Base-by-base conservation (phyloP, 129 eudicot genomes). In the Lonicera japonica region DNA sequence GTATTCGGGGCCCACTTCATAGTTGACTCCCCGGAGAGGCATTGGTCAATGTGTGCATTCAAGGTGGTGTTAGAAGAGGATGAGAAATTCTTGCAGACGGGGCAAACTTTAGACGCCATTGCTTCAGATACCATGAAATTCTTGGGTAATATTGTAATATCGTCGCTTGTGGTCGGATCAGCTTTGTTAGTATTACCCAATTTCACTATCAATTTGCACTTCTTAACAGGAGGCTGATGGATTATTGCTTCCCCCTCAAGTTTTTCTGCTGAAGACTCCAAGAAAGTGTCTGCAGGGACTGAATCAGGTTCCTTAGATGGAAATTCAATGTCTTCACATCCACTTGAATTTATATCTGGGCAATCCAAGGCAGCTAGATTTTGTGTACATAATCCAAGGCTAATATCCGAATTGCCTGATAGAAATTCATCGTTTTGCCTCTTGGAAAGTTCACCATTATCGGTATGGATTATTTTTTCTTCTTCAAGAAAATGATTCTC, bases 11-110 rank as follows among this genome's bases (percentile, higher is more conserved):
- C 63, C 88, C 88, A 81, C 65, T 67, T 77, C 61, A 68, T 40
- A 15, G 77, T 48, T 38, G 87, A 77, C 63, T 87, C 86, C 41
- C 82, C 86, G 25, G 90, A 82, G 70, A 91, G 83, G 72, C 97
- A 91, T 56, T 91, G 96, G 71, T 91, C 96, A 25, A 91, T 91
- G 58, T 91, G 97, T 22, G 97, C 97, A 73, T 91, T 91, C 77
- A 91, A 66, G 2, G 97, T 87, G n/a, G 96, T 91, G 73, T 87
- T 87, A 0, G 97, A 91, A 24, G 96, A 84, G 18, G 96, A 91
- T 8, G 97, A 69, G 60, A 91, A 91, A 9, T 67, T 80, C 70
- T 82, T 88, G 82, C 97, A 91, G 58, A 91, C 96, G 10, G 97
- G 97, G 62, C 97, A 91, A 16, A 84, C 74, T 69, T 91, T 91